Base-by-base conservation (phyloP, 352 stramenopile species). In the Phytopythium kandeliae region DNA sequence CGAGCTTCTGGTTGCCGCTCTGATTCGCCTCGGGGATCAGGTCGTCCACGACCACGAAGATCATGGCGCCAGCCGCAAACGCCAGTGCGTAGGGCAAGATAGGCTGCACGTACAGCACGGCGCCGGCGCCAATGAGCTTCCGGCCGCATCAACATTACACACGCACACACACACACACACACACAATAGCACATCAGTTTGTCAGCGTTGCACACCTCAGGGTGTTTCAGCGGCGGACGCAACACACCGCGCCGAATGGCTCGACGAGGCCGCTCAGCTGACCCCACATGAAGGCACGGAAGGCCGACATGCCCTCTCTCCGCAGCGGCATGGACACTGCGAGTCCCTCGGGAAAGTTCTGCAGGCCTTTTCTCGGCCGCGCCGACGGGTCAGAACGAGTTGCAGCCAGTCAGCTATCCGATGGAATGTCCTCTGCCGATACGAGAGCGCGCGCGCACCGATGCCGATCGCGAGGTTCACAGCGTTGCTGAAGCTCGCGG, bases 1-100 rank as follows among this genome's bases (percentile, higher is more conserved):
- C 78, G 22, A 94, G 67, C 60, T 93, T 94, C 65, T 92, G 78
- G 60, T 95, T 96, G 52, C 84, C 80, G 38, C 81, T 95, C 63
- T 96, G 84, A 30, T 74, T 92, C 7, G 84, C 82, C 57, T 97
- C 88, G 0, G 88, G 88, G 22, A 97, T 78, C n/a, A 97, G 65
- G 53, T 95, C 84, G 55, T 97, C 86, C 26, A 97, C 86, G 19
- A 97, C 87, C 9, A 97, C 88, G 48, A 95, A 96, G 58, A 97
- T 89, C 88, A 97, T 97, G 1, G 88, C 88, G 3, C 85, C 88
- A 0, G 86, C 86, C 2, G 88, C 88, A 57, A 97, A 97, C 41
- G 85, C 83, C n/a, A 97, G 65, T 25, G 88, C 88, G 53, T 96
- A 97, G 9, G 88, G 88, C 15, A 97, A 55, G 38, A 95, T 91